Evolutionary conservation across 345 rosid species (phyloP).

Genomic region (Aegle marmelos): DNA sequence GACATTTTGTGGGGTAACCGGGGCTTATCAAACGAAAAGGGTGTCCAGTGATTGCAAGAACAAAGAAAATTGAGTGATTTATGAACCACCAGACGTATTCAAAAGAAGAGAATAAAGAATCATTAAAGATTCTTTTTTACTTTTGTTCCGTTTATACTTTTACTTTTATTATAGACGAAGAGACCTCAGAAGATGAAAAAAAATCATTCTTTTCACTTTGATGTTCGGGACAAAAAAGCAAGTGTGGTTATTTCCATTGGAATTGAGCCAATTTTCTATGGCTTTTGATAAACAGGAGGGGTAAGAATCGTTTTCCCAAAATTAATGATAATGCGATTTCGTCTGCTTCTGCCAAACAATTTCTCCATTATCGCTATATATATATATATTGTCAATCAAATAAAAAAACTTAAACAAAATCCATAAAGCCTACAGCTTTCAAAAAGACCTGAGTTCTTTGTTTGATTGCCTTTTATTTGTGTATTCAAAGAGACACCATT

Average conservation of each 20-base stretch:
- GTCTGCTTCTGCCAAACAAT: background rate
- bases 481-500: too few species aligned
- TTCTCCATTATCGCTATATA: background rate
- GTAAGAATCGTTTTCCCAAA: too few species aligned
- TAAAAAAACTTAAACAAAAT: too few species aligned
- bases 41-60: slow-evolving; percentile 27
- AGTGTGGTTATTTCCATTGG: background rate
- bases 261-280: too few species aligned
- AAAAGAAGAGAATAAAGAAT: background rate
- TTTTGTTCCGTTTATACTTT: background rate
- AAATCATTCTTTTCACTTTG: slow-evolving; percentile 8
- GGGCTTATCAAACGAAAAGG: background rate
- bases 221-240: slow-evolving; percentile 14
- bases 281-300: too few species aligned
- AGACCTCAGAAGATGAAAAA: background rate
- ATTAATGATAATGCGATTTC: too few species aligned
- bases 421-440: too few species aligned
- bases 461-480: too few species aligned
- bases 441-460: too few species aligned
- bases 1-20: slow-evolving; percentile 24
- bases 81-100: slow-evolving; percentile 13
- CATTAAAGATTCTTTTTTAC: background rate
- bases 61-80: slow-evolving; percentile 12
- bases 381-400: background rate
- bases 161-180: background rate